Evolutionary conservation across 768 basidiomycete species (phyloP), one percentile per base, ranked within the genome.

Genomic region (Amanita molliuscula): DNA sequence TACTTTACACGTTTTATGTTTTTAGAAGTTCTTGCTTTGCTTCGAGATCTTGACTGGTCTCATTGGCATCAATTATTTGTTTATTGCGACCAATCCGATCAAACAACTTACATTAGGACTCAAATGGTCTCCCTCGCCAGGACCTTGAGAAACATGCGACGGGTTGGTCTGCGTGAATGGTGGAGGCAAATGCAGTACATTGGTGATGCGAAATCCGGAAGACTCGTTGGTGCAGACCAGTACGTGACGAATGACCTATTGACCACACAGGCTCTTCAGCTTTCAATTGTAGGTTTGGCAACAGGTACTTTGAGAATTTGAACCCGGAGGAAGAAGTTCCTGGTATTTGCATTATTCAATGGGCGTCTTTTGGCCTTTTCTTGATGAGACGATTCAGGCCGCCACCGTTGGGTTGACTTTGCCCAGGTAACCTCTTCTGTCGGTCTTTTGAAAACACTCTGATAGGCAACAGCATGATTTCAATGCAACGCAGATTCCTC

Each of bases 361-460:
- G 16, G 15, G 10, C 18, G 31, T 34, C 15, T 28, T 29, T 15
- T 28, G 20, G 13, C 25, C 10, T 18, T 29, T 29, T 25, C 37
- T 25, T 18, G 29, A 21, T 16, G 31, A 36, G 15, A 33, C 20
- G n/a, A 54, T 43, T 11, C 26, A 89, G 93, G 94, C 59, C 88
- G 95, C 57, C 92, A 96, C 62, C 80, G 95, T 66, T 98, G 95
- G 95, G 82, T 98, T 37, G 95, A 98, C 70, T 91, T 77, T 60
- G 76, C 84, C 15, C 92, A 96, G 71, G 88, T 89, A 54, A 74
- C 52, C 44, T 16, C 18, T 44, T 42, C 52, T 10, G 34, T 45
- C 33, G 36, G 16, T 41, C 44, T 46, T 36, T 38, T 26, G 45
- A 28, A 28, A 28, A 33, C 9, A 28, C 23, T 47, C 45, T 49